Evolutionary conservation across 805 yeast genomes (phyloP).

Genomic region (Nakazawaea laoshanensis): DNA sequence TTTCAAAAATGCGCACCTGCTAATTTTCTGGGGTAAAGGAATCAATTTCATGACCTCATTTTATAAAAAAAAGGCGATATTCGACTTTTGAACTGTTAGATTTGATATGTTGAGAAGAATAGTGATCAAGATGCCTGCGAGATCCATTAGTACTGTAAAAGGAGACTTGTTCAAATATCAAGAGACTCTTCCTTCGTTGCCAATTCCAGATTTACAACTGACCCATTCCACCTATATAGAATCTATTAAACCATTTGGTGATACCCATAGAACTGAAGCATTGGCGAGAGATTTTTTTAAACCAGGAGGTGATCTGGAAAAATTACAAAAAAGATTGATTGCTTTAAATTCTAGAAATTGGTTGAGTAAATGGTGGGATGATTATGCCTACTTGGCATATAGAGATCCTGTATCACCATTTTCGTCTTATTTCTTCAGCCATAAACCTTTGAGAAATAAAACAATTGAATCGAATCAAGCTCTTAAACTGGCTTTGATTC

Average conservation of each 20-base stretch:
- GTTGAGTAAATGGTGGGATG: slow-evolving; percentile 91
- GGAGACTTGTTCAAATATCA: slow-evolving; percentile 73
- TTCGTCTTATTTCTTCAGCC: slow-evolving; percentile 84
- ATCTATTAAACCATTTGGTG: slow-evolving; percentile 62
- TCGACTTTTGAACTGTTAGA: too few relatives aligned
- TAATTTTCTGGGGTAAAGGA: too few relatives aligned
- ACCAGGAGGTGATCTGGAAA: slow-evolving; percentile 56
- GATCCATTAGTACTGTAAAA: slow-evolving; percentile 19
- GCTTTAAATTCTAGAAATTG: slow-evolving; percentile 72
- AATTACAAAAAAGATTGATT: slow-evolving; percentile 57
- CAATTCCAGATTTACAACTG: slow-evolving; percentile 74
- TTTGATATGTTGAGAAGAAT: too few relatives aligned
- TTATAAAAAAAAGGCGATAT: too few relatives aligned
- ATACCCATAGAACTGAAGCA: slow-evolving; percentile 38
- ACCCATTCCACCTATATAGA: slow-evolving; percentile 64
- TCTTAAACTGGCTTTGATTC: slow-evolving; percentile 68
- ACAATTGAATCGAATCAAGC: slow-evolving; percentile 54
- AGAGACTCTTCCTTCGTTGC: slow-evolving; percentile 67
- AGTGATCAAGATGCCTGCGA: slow-evolving; percentile 7
- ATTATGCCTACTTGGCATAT: slow-evolving; percentile 83
- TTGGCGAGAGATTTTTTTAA: slow-evolving; percentile 59
- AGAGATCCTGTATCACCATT: slow-evolving; percentile 94
- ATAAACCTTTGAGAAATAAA: slow-evolving; percentile 54
- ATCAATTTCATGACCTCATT: too few relatives aligned
- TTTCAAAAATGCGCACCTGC: too few relatives aligned